phyloP scores from a whole-genome alignment of 2,329 filamentous ascomycete genomes.

The Beauveria varroae region DNA sequence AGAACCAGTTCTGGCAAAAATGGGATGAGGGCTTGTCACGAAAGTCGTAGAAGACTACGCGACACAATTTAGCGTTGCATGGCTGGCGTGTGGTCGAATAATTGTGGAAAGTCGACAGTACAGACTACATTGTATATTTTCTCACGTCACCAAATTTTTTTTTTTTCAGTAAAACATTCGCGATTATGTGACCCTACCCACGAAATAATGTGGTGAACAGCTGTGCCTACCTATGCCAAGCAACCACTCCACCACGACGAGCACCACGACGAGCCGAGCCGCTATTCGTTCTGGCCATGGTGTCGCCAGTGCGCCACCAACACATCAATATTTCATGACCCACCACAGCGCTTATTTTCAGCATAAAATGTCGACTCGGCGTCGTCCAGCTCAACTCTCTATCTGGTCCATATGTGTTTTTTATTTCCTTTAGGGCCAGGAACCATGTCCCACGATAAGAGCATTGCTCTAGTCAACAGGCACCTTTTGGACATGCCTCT shows the following conservation, averaged over 20 bases:
- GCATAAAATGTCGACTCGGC: not conserved
- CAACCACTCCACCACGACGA: too few relatives aligned
- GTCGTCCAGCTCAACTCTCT: not conserved
- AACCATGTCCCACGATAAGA: not conserved
- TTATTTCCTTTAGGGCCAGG: not conserved
- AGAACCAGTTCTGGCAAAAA: constrained; percentile 32
- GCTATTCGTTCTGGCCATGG: too few relatives aligned
- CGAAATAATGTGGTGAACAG: too few relatives aligned
- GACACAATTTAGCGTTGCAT: not conserved
- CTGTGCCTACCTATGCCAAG: too few relatives aligned
- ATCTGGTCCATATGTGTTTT: not conserved
- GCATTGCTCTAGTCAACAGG: not conserved
- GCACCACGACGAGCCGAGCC: too few relatives aligned
- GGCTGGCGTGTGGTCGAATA: too few relatives aligned
- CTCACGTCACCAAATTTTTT: too few relatives aligned
- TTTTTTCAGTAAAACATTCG: too few relatives aligned
- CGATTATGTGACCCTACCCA: too few relatives aligned
- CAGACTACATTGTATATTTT: too few relatives aligned
- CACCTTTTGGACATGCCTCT: not conserved
- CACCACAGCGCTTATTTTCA: not conserved
- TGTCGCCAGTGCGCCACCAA: too few relatives aligned
- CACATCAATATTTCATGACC: not conserved
- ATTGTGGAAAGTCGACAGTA: too few relatives aligned
- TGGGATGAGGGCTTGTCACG: constrained; percentile 29
- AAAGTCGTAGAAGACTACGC: not conserved